Evolutionary conservation across 2,329 filamentous ascomycete genomes (phyloP).

Genomic region (Hymenoscyphus occultus): DNA sequence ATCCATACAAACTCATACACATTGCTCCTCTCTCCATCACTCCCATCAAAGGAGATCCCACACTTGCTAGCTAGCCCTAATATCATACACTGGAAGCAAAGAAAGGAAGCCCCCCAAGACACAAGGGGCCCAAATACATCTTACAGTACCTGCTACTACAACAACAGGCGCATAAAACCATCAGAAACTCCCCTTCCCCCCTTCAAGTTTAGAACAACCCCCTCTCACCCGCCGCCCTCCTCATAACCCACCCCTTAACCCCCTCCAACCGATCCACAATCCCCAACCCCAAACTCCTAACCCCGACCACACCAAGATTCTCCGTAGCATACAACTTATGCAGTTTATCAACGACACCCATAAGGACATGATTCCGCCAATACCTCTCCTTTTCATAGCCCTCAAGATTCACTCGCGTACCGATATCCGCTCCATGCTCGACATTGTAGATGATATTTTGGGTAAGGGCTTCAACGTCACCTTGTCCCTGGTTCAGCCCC

Average conservation of each 20-base stretch:
- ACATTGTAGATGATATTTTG: slow-evolving; percentile 71
- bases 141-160: not conserved
- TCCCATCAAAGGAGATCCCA: too few species aligned
- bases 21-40: too few species aligned
- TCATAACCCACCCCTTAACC: slow-evolving; percentile 85
- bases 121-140: not conserved
- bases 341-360: slow-evolving; percentile 82
- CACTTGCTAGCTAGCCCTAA: too few species aligned
- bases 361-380: slow-evolving; percentile 72
- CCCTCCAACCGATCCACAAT: slow-evolving; percentile 72
- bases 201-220: slow-evolving; percentile 37
- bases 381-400: slow-evolving; percentile 79
- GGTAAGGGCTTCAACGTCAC: slow-evolving; percentile 75
- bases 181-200: not conserved
- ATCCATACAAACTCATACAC: too few species aligned
- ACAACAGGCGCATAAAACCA: not conserved
- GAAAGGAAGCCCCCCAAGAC: too few species aligned
- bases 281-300: slow-evolving; percentile 72
- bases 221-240: slow-evolving; percentile 58
- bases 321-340: slow-evolving; percentile 88
- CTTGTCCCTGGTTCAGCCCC: slow-evolving; percentile 89
- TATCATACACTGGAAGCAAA: too few species aligned
- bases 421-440: slow-evolving; percentile 82
- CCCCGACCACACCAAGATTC: slow-evolving; percentile 73
- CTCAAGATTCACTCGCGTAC: slow-evolving; percentile 74